Evolutionary conservation across 345 rosid species (phyloP), one percentile per base, ranked within the genome.

Genomic region (Trapa incisa): DNA sequence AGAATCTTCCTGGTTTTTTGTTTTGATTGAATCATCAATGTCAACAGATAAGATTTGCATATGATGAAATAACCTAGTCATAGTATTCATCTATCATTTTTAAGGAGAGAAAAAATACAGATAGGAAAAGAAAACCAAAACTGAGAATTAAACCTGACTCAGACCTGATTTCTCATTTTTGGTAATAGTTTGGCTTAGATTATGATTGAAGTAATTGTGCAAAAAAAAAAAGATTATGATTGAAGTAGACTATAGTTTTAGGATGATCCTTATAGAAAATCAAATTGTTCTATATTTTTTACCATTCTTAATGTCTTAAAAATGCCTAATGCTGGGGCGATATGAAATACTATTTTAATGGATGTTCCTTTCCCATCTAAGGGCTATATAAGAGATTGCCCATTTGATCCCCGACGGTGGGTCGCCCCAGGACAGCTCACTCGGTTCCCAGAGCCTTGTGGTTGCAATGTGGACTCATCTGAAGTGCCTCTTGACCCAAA

Each of bases 381-480:
- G 96, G 92, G 83, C 71, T 90, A 88, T 72, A 77, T 93, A 74
- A 79, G 91, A 69, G 92, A 88, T 37, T 42, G 85, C 66, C 80
- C 94, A 60, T 93, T 93, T 73, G 94, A 90, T 73, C 92, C 97
- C 29, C 90, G 90, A 68, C 87, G 86, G 58, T 93, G 98, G 97
- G 82, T 82, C 13, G 94, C 97, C 79, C 97, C 98, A n/a, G 97
- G 97, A 47, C 97, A 93, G 50, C 37, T 5, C 37, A 69, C 88
- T 67, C 37, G 81, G 39, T 80, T 71, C 63, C 84, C 82, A 0
- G 78, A 74, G 77, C 83, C 89, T 67, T 93, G 98, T 78, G 69
- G 74, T 8, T 88, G 96, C 67, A 87, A 86, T 66, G 73, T 84
- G 70, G 85, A 84, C 47, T 74, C 88, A 61, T 73, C 66, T 47